Conservation (phyloP, 2,329 filamentous ascomycete species). For the Penicillium glabrum region DNA sequence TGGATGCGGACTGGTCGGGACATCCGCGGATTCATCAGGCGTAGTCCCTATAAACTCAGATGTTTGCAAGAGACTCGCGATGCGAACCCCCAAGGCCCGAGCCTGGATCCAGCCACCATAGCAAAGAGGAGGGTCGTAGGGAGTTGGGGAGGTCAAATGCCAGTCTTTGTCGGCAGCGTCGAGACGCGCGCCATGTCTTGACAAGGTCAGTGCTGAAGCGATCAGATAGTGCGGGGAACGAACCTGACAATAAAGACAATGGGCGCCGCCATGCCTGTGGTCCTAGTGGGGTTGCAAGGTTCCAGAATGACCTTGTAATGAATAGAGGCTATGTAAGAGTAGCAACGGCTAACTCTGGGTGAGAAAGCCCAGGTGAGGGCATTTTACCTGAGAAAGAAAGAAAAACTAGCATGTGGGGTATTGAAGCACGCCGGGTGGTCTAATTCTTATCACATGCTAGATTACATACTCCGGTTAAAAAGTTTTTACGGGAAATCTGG, state of each 20-base stretch:
- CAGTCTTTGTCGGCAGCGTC: slow-evolving; percentile 94
- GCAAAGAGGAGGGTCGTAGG: slow-evolving; percentile 92
- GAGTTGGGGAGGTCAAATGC: slow-evolving; percentile 88
- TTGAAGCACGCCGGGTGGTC: no score
- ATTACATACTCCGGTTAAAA: no score
- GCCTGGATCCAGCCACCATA: slow-evolving; percentile 93
- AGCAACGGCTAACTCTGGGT: no score
- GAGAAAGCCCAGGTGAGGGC: no score
- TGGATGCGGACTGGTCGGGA: slow-evolving; percentile 6
- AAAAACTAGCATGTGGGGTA: no score
- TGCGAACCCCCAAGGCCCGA: slow-evolving; percentile 76
- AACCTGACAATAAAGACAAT: slow-evolving; percentile 47
- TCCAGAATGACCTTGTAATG: no score
- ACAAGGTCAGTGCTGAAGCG: slow-evolving; percentile 39
- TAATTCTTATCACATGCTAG: no score
- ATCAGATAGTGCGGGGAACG: neutral
- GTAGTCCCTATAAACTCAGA: slow-evolving; percentile 36
- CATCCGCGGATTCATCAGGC: slow-evolving; percentile 9
- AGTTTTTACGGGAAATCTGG: no score
- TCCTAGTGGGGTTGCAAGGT: neutral
- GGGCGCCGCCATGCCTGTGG: slow-evolving; percentile 12
- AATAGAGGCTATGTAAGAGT: no score
- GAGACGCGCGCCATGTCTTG: slow-evolving; percentile 87
- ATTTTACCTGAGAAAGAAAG: no score
- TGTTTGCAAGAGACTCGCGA: slow-evolving; percentile 67